Base-by-base conservation (phyloP, 768 basidiomycete species). In the Aureoboletus auriporus region DNA sequence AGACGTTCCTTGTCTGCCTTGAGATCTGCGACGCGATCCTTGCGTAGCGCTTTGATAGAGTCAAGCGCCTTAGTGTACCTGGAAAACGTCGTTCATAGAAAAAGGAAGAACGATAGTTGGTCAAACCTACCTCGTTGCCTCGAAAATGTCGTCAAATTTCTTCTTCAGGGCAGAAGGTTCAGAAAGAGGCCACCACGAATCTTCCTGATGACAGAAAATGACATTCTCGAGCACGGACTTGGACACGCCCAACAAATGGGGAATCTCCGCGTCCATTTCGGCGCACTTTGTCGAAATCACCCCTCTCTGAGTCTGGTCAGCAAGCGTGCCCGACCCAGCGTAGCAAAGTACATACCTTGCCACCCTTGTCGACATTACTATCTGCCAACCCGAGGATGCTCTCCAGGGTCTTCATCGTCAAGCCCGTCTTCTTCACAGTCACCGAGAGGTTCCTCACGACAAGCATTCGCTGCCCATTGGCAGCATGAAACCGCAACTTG, bases 81-180 rank as follows among this genome's bases (percentile, higher is more conserved):
- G 33, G 29, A 50, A 2, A 41, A 39, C 14, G 42, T 45, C 44
- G 27, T 28, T 23, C 12, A 37, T 8, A 41, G 23, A n/a, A n/a
- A 1, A 12, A n/a, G 28, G 2, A 28, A 39, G 13, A 30, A 6
- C 1, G 12, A 23, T 12, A 20, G n/a, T 28, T 28, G 28, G 23
- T 16, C 5, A 1, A 36, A 61, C 73, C 29, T 43, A 89, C 93
- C 88, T 87, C 16, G 94, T 98, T 4, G 96, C 96, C 68, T 99
- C 96, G 59, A 99, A 98, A 48, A 99, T 99, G 60, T 99, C 96
- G 59, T 99, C 96, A 52, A 99, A 99, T 65, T 98, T 98, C 78
- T 97, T 98, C 77, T 99, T 99, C 33, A 99, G 70, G 0, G 83
- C 78, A 10, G 89, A 72, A 2, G 95, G 89, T 58, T 98, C 96